Evolutionary conservation across 163 green algal genomes (phyloP).

Genomic region (Scenedesmus sp.): DNA sequence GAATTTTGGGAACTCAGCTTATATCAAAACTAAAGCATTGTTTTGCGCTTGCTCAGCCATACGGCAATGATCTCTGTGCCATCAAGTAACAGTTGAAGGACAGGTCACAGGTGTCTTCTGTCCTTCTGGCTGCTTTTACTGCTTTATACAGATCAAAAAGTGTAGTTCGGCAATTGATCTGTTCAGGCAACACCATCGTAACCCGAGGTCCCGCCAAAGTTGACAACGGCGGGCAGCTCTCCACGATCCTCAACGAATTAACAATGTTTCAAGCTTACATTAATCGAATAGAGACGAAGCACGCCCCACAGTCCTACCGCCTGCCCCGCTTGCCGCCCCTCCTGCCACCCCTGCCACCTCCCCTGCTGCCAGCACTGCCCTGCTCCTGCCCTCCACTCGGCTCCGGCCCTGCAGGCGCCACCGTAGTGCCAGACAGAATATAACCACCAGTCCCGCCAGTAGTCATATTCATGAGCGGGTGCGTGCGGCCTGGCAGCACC

Average conservation of each 20-base stretch:
- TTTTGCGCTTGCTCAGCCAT: not conserved
- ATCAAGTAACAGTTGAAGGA: slow-evolving; percentile 2
- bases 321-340: not conserved
- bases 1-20: not conserved
- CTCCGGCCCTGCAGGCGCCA: slow-evolving; percentile 1
- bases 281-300: no score
- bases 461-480: slow-evolving; percentile 75
- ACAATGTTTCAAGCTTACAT: no score
- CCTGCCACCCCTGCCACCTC: slow-evolving; percentile 26
- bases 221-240: not conserved
- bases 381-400: not conserved
- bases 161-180: not conserved
- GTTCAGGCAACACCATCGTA: no score
- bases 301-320: not conserved
- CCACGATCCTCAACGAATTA: no score
- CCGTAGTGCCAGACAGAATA: slow-evolving; percentile 72
- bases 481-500: slow-evolving; percentile 81
- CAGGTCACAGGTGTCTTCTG: not conserved
- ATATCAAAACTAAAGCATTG: not conserved
- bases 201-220: not conserved
- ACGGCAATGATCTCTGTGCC: not conserved
- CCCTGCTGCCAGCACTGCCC: not conserved
- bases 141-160: not conserved
- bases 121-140: not conserved
- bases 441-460: slow-evolving; percentile 76